A percentile compares a stretch with the other conserved stretches of the same genome.
These are phyloP conservation scores for Drosera capensis DNA, from an alignment of 148 eudicot species.

Conservation along the genomic window DNA sequence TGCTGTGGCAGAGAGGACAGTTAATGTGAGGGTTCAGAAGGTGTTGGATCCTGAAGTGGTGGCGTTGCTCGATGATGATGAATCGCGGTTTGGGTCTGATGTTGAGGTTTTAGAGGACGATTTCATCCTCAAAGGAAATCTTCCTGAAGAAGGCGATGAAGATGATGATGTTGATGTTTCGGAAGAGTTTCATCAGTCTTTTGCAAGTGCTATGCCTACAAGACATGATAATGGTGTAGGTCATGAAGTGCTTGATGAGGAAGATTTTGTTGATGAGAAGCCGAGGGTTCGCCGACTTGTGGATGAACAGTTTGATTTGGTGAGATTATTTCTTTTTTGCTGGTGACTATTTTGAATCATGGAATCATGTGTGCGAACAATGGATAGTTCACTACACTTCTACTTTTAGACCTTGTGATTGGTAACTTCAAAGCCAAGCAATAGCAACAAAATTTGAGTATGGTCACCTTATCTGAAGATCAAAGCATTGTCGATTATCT, in stretches of 20 bases:
- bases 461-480: no score
- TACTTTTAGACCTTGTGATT: no score
- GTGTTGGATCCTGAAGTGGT: conserved; percentile 73
- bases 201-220: conserved; percentile 8
- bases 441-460: no score
- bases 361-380: no score
- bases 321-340: conserved; percentile 16
- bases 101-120: conserved; percentile 87
- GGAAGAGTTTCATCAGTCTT: conserved; percentile 8
- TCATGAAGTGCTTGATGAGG: conserved; percentile 3
- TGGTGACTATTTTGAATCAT: no score
- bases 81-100: conserved; percentile 68
- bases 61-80: conserved; percentile 57
- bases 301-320: conserved; percentile 86
- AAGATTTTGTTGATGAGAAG: conserved; percentile 16
- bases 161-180: conserved; percentile 18
- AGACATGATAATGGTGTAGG: conserved; percentile 7
- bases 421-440: no score
- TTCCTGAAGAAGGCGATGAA: conserved; percentile 29
- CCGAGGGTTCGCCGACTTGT: conserved; percentile 48
- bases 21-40: conserved; percentile 53
- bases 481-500: no score
- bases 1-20: conserved; percentile 57
- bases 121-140: conserved; percentile 65
- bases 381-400: no score